A percentile compares a stretch with the other conserved stretches of the same genome.
Evolutionary conservation across 148 eudicot genomes (phyloP).

Genomic region (Polygonum maritimum): DNA sequence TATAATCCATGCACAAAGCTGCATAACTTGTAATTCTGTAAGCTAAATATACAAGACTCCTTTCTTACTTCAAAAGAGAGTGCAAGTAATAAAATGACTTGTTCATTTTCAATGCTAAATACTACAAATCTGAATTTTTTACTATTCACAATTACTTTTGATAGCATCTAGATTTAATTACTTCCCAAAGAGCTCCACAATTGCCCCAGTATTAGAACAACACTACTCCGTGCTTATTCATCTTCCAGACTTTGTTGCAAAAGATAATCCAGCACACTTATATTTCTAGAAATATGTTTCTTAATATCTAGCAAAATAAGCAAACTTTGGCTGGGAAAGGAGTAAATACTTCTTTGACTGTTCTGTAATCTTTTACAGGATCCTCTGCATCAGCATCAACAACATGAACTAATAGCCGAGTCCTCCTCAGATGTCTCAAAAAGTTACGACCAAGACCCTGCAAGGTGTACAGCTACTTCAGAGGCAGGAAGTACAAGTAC

Average conservation of each 20-base stretch:
- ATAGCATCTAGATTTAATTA: background rate
- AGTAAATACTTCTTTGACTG: slow-evolving; percentile 76
- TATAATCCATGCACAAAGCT: background rate
- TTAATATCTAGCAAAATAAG: background rate
- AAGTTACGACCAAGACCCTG: slow-evolving; percentile 99
- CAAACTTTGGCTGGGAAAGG: background rate
- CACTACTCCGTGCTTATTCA: background rate
- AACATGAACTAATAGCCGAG: slow-evolving; percentile 85
- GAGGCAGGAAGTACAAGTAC: background rate
- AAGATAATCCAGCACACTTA: background rate
- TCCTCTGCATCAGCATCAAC: slow-evolving; percentile 85
- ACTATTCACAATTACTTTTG: background rate
- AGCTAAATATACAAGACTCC: background rate
- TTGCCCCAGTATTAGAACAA: background rate
- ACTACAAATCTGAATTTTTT: background rate
- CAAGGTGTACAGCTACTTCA: background rate
- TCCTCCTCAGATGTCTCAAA: slow-evolving; percentile 87
- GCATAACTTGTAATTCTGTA: background rate
- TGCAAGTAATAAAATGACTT: background rate
- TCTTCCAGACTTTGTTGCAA: background rate
- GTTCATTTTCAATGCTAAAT: background rate
- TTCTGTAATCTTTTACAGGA: slow-evolving; percentile 79
- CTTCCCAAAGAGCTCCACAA: background rate
- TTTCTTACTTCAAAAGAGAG: too few relatives aligned
- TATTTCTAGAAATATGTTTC: background rate